Conservation (phyloP, 106 monocot species). For the Allium sativum region DNA sequence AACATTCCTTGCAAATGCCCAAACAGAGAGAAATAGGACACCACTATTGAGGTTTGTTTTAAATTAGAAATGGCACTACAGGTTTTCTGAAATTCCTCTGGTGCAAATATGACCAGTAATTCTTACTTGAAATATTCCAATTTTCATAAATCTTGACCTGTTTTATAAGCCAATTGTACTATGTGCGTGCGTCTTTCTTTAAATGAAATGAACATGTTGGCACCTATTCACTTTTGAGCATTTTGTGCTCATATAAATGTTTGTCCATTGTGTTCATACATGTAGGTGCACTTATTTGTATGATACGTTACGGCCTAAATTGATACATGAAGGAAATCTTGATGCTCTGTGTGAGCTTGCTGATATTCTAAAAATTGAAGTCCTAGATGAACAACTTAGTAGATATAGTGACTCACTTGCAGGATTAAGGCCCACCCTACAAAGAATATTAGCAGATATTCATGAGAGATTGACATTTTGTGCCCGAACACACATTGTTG, state of each 20-base stretch:
- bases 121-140: too few species aligned
- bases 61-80: too few species aligned
- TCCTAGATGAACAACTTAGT: constrained; percentile 72
- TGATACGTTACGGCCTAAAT: constrained; percentile 82
- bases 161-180: too few species aligned
- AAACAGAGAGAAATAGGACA: too few species aligned
- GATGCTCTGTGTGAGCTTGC: constrained; percentile 97
- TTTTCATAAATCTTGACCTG: too few species aligned
- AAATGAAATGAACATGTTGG: too few species aligned
- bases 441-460: constrained; percentile 81
- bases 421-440: constrained; percentile 63
- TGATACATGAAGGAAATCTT: constrained; percentile 83
- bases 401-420: constrained; percentile 81
- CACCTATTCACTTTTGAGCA: too few species aligned
- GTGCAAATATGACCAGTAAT: too few species aligned
- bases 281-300: constrained; percentile 82
- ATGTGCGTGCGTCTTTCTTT: too few species aligned
- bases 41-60: too few species aligned
- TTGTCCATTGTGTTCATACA: constrained; percentile 9
- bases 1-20: too few species aligned
- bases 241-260: background rate
- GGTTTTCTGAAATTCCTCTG: too few species aligned
- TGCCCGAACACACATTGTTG: constrained; percentile 82
- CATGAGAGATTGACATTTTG: constrained; percentile 90
- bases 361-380: constrained; percentile 91